Evolutionary conservation across 345 rosid genomes (phyloP), one percentile per base, ranked within the genome.

Genomic region (Ceriops decandra): DNA sequence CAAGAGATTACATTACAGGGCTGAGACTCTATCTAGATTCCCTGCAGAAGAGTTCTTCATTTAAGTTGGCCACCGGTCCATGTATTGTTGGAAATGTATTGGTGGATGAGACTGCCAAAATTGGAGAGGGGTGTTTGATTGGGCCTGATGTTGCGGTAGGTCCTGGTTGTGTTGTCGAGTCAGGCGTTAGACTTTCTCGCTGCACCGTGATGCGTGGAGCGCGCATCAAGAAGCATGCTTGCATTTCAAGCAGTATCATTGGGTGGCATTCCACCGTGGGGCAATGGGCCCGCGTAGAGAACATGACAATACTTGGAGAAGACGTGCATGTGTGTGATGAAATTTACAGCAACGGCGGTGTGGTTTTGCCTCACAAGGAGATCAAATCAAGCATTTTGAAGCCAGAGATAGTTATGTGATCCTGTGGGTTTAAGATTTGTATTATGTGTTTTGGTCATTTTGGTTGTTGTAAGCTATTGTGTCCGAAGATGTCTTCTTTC

Each of bases 241-340:
- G 96, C 77, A 78, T 92, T 66, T 90, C 96, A 11, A 83, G 91
- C 75, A 92, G 96, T 71, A 92, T 92, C 74, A 81, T 92, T 0
- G 98, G 98, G 42, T 92, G 98, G 98, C 96, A 90, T 72, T 92
- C 93, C 24, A 92, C 98, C 0, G 85, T 90, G 5, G 98, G 98
- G 24, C 90, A 87, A 52, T 90, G 98, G 96, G 88, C 98, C 0
- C 72, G 96, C 19, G 86, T 92, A 9, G 96, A 92, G 83, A 90
- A 92, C 85, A 90, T 90, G 98, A 92, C 98, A 8, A 90, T 92
- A 24, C 84, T 92, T 0, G 98, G 98, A 10, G 98, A 92, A 82
- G 98, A 90, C 71, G 98, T 92, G 59, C 98, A 90, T 65, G 88
- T 92, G 15, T 68, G 95, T 6, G 98, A 92, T 63, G 98, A 92